Conservation (phyloP, 306 rosid genomes). For the Ormosia semicastrata region DNA sequence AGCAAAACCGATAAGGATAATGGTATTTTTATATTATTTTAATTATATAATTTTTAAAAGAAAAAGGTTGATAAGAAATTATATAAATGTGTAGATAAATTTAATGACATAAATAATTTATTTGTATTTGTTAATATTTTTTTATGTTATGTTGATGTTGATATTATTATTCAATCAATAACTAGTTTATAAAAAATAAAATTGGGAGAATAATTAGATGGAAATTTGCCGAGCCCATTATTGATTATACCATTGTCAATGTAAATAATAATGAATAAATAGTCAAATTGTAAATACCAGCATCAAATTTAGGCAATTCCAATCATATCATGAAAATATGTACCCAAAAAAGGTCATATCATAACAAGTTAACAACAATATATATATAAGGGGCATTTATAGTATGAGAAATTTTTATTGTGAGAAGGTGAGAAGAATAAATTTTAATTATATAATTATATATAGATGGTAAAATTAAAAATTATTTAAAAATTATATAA, state of each 20-base stretch:
- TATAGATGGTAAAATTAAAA: too few species aligned
- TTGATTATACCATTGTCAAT: background rate
- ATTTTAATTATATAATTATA: too few species aligned
- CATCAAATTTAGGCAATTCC: background rate
- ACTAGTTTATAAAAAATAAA: background rate
- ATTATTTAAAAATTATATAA: too few species aligned
- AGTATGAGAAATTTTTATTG: too few species aligned
- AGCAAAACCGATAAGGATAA: background rate
- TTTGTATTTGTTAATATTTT: background rate
- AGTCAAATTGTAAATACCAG: background rate
- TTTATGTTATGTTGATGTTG: background rate
- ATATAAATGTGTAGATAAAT: background rate
- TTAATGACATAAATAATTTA: background rate
- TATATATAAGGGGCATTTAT: too few species aligned
- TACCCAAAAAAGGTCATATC: too few species aligned
- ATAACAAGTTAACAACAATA: too few species aligned
- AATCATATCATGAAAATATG: background rate
- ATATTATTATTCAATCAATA: background rate
- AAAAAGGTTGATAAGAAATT: background rate
- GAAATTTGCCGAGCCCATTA: background rate
- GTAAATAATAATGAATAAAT: background rate
- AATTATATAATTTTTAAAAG: background rate
- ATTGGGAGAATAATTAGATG: background rate
- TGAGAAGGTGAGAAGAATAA: too few species aligned
- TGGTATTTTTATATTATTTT: background rate